A percentile compares a stretch with the other conserved stretches of the same genome.
Evolutionary conservation across 2,329 filamentous ascomycete species (phyloP).

Genomic region (Penicillium sp.): DNA sequence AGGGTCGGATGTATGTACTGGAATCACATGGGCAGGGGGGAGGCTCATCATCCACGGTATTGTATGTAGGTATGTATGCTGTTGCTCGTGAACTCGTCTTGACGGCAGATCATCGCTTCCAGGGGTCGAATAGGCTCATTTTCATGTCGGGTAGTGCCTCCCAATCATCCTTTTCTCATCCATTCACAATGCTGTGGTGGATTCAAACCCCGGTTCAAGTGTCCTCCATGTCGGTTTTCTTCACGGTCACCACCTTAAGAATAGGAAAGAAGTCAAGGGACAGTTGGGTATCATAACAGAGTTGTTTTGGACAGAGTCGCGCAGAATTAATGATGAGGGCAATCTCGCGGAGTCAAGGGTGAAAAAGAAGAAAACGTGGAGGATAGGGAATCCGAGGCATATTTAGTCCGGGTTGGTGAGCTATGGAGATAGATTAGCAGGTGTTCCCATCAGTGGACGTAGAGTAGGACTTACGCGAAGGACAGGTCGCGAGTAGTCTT

Average conservation of each 20-base stretch:
- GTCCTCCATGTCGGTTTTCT: constrained; percentile 2
- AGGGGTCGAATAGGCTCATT: not conserved
- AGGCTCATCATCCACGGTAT: constrained; percentile 2
- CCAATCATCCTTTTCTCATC: not conserved
- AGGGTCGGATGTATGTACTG: constrained; percentile 7
- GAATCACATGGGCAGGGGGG: not conserved
- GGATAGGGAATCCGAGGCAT: constrained; percentile 1
- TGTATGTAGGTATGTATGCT: constrained; percentile 5
- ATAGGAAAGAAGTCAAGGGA: constrained; percentile 29
- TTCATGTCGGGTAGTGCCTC: not conserved
- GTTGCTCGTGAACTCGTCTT: constrained; percentile 8
- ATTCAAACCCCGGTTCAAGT: not conserved
- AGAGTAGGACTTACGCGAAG: constrained; percentile 38
- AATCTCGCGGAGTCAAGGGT: constrained; percentile 11
- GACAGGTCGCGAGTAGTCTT: constrained; percentile 50
- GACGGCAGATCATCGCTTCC: constrained; percentile 1
- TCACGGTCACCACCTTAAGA: constrained; percentile 5
- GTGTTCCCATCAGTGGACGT: not conserved
- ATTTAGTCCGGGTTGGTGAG: constrained; percentile 38
- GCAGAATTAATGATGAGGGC: constrained; percentile 27
- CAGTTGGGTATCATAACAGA: constrained; percentile 43
- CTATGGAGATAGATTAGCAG: constrained; percentile 24
- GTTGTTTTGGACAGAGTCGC: constrained; percentile 32
- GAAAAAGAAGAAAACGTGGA: constrained; percentile 14
- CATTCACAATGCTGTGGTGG: not conserved